Evolutionary conservation across 345 rosid species (phyloP), one percentile per base, ranked within the genome.

Genomic region (Eucalyptus marginata): DNA sequence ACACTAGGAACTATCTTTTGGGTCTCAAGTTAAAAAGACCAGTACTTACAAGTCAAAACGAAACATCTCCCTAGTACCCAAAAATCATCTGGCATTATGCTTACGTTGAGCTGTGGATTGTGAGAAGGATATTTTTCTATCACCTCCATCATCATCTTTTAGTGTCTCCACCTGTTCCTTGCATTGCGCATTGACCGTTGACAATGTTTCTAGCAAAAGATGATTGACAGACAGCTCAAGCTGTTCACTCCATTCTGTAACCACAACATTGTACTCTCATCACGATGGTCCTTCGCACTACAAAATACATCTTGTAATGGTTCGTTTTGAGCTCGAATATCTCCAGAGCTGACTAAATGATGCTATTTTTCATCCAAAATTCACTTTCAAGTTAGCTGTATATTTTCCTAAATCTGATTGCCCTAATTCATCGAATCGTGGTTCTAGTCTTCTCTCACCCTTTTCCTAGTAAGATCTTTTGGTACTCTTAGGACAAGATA

Each of bases 401-500:
- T 15, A n/a, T 64, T n/a, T 64, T 64, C 76, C 36, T 2, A n/a
- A 64, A 64, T 64, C 36, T n/a, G 5, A n/a, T 64, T n/a, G 2
- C 0, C 76, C 20, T 64, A 14, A n/a, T 64, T 15, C 40, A 4
- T n/a, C 16, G 7, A 64, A 64, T 7, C n/a, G 76, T 14, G 76
- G 36, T 7, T 64, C 40, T 0, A 15, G 11, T 16, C 11, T 64
- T n/a, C 31, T n/a, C 76, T n/a, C 0, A 7, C 18, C 20, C 40
- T n/a, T 64, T 64, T n/a, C 36, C 40, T 16, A 4, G 76, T n/a
- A 7, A 64, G 40, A 64, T 64, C 20, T 64, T 64, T 64, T 14
- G 76, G 76, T 7, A 2, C 76, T 14, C 36, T 64, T 13, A n/a
- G 33, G 20, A 64, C 36, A 13, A 64, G 6, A 12, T 6, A 62